Conservation (phyloP, 257 asterid genomes). For the Scutellaria barbata region DNA sequence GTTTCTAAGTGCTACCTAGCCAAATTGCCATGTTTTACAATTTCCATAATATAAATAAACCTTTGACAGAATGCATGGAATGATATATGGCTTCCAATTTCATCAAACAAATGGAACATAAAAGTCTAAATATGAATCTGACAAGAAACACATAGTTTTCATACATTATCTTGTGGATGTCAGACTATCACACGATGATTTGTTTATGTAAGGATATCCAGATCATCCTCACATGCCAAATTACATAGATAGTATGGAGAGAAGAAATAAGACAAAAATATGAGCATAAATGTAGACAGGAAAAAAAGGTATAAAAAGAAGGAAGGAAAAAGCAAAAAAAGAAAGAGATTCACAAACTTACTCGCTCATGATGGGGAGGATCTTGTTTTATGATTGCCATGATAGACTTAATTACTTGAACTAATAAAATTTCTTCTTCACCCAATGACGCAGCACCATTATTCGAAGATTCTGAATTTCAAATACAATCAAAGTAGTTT, state of each 20-base stretch:
- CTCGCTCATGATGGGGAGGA: slow-evolving; percentile 79
- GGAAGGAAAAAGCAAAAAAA: not conserved
- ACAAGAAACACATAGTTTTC: not conserved
- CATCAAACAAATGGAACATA: slow-evolving; percentile 7
- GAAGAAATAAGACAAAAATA: slow-evolving; percentile 13
- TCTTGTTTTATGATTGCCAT: slow-evolving; percentile 76
- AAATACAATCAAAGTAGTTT: slow-evolving; percentile 31
- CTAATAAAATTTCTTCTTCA: slow-evolving; percentile 74
- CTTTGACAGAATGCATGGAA: not conserved
- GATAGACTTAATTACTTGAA: slow-evolving; percentile 86
- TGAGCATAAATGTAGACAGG: slow-evolving; percentile 24
- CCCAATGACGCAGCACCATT: slow-evolving; percentile 50
- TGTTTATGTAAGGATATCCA: slow-evolving; percentile 20
- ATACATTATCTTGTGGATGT: slow-evolving; percentile 18
- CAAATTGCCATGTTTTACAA: slow-evolving; percentile 15
- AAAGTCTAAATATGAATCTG: not conserved
- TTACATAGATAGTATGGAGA: slow-evolving; percentile 1
- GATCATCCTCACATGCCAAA: slow-evolving; percentile 19
- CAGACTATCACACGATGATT: not conserved
- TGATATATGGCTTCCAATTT: slow-evolving; percentile 8
- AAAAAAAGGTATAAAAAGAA: not conserved
- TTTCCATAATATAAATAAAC: not conserved
- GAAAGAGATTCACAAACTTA: slow-evolving; percentile 40
- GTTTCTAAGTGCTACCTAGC: not conserved
- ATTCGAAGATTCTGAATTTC: slow-evolving; percentile 61